Evolutionary conservation across 176 grass and related monocot genomes (phyloP).

Genomic region (Neostapfia colusana): DNA sequence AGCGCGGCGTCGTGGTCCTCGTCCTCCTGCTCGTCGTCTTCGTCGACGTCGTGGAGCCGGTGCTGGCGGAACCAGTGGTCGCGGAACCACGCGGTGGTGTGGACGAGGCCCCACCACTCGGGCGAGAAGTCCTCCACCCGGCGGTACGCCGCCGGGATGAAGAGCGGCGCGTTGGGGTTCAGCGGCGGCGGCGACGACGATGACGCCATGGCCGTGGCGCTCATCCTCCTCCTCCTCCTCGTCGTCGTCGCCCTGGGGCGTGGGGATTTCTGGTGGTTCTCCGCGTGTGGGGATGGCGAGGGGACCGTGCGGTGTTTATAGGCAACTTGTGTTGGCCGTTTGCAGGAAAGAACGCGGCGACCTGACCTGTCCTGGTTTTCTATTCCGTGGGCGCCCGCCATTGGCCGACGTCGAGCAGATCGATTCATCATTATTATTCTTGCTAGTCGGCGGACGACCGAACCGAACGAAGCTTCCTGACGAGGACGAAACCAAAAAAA

Average conservation of each 20-base stretch:
- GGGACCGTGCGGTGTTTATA: constrained; percentile 40
- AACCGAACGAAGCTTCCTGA: neutral
- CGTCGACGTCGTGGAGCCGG: constrained; percentile 66
- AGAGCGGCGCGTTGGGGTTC: constrained; percentile 90
- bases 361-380: neutral
- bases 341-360: neutral
- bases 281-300: neutral
- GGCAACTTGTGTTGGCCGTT: constrained; percentile 26
- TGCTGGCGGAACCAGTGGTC: constrained; percentile 89
- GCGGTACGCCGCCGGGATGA: constrained; percentile 80
- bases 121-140: constrained; percentile 94
- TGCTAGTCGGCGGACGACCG: too few relatives aligned
- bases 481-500: too few relatives aligned
- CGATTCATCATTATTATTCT: too few relatives aligned
- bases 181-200: constrained; percentile 62
- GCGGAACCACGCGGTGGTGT: constrained; percentile 91
- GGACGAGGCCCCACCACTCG: constrained; percentile 91
- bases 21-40: constrained; percentile 18
- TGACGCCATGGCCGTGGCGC: constrained; percentile 28
- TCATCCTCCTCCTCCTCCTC: neutral
- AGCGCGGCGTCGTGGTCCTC: constrained; percentile 21
- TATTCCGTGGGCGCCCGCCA: constrained; percentile 30
- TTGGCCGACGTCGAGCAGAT: neutral
- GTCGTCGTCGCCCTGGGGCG: neutral
- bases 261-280: neutral